Base-by-base conservation (phyloP, 2,329 filamentous ascomycete species). In the Arthrobotrys musiformis region DNA sequence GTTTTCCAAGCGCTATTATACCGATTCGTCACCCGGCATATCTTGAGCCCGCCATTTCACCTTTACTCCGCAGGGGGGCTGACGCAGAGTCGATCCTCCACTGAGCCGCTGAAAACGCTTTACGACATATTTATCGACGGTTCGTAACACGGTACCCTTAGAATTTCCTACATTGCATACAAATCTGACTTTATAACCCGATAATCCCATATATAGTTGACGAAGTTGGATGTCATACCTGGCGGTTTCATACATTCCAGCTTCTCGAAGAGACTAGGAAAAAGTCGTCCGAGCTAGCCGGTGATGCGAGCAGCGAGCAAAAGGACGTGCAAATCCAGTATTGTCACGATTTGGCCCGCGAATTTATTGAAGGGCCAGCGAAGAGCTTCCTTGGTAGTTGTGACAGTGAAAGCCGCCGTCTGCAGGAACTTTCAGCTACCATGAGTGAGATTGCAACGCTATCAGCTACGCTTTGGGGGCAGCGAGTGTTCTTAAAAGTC, bases 211-310 rank as follows among this genome's bases (percentile, higher is more conserved):
- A 33, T 24, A 35, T 35, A 64, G 60, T 64, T 15, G 60, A 64
- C 44, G 26, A 19, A 11, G 17, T 35, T 1, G 13, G 26, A 48
- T 37, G 60, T 22, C 60, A 64, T 37, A 24, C 28, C 8, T 64
- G 60, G 60, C 2, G 60, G 17, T 64, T 64, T 19, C 22, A 64
- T 19, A 64, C 60, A 30, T 50, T 64, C 19, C 60, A 64, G 26
- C 40, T 64, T 13, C 26, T 64, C 4, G 30, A 33, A 33, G 30
- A 33, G 30, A 33, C 30, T 33, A 33, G 30, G 30, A 4, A 33
- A 33, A 33, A 33, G 30, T 33, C 30, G 9, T 33, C 30, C 30
- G 9, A 33, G 30, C 30, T 33, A 33, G 9, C 30, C 9, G 4
- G 4, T 33, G 30, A 33, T 33, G 9, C 30, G 30, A 9, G 9